phyloP scores from a whole-genome alignment of 1,284 basidiomycete species.

The Sphagnurus paluster region DNA sequence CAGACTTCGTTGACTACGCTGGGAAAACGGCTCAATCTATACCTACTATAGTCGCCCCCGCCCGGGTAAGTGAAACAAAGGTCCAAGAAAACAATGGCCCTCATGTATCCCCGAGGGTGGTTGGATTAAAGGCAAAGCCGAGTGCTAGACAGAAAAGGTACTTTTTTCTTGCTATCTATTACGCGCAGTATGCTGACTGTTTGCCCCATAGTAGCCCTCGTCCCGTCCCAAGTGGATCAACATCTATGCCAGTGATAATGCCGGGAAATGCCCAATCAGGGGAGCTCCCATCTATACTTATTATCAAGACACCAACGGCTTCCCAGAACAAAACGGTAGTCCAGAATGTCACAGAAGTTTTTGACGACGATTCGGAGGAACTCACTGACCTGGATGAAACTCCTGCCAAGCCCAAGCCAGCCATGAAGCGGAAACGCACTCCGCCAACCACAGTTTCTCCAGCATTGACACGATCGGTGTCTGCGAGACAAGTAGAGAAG shows the following conservation, averaged over 20 bases:
- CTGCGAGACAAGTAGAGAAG: constrained; percentile 14
- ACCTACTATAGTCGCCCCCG: neutral
- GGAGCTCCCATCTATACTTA: constrained; percentile 23
- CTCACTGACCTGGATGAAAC: neutral
- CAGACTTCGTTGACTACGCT: constrained; percentile 25
- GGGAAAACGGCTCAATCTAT: neutral
- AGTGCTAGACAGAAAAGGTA: constrained; percentile 11
- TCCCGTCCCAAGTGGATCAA: neutral
- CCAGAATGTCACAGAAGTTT: neutral
- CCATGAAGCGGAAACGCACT: constrained; percentile 26
- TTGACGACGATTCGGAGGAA: constrained; percentile 5
- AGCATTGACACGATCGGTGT: constrained; percentile 7
- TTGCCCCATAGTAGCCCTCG: too few relatives aligned
- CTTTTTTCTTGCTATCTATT: neutral
- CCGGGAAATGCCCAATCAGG: constrained; percentile 8
- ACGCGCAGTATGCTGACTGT: too few relatives aligned
- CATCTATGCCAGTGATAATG: constrained; percentile 5
- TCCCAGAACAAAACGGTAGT: neutral
- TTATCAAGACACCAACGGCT: constrained; percentile 18
- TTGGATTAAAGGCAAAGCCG: neutral
- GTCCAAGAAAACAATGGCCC: neutral
- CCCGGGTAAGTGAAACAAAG: constrained; percentile 2
- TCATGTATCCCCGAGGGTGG: neutral
- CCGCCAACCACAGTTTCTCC: constrained; percentile 13
- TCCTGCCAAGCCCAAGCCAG: constrained; percentile 9